Conservation (phyloP, 768 basidiomycete species). For the Grammothele lineata region DNA sequence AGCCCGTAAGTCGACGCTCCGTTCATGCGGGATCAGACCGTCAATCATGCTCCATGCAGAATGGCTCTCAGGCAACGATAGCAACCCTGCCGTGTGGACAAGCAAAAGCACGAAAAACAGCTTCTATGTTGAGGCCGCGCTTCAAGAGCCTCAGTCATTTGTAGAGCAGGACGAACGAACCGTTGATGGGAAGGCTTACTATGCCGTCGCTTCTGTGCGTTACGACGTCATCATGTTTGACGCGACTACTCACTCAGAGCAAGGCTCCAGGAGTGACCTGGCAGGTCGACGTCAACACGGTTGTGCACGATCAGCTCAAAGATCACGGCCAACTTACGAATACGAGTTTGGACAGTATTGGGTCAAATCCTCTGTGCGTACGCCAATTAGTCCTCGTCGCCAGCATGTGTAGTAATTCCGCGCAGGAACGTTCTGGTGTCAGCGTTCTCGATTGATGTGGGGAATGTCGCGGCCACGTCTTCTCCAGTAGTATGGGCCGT, state of each 20-base stretch:
- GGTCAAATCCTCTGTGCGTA: too few species aligned
- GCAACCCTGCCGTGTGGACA: neutral
- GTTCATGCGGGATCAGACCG: too few species aligned
- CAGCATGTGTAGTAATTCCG: too few species aligned
- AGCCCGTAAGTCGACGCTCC: constrained; percentile 10
- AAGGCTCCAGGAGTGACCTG: too few species aligned
- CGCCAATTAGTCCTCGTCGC: too few species aligned
- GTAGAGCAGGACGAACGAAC: neutral
- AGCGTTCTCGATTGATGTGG: constrained; percentile 23
- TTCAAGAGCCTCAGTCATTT: neutral
- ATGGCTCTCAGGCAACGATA: neutral
- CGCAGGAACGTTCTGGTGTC: constrained; percentile 14
- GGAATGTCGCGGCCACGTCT: constrained; percentile 12
- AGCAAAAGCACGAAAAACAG: neutral
- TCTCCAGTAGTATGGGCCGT: constrained; percentile 22
- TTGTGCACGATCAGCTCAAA: too few species aligned
- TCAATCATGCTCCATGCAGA: neutral
- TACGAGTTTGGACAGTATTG: too few species aligned
- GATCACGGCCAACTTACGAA: too few species aligned
- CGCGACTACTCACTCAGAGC: too few species aligned
- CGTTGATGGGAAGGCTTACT: neutral
- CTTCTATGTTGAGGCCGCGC: too few species aligned
- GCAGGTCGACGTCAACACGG: too few species aligned
- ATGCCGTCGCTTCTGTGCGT: neutral
- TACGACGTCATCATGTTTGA: too few species aligned